Conservation (phyloP, 495 filamentous ascomycete species). For the Neurospora sublineolata region DNA sequence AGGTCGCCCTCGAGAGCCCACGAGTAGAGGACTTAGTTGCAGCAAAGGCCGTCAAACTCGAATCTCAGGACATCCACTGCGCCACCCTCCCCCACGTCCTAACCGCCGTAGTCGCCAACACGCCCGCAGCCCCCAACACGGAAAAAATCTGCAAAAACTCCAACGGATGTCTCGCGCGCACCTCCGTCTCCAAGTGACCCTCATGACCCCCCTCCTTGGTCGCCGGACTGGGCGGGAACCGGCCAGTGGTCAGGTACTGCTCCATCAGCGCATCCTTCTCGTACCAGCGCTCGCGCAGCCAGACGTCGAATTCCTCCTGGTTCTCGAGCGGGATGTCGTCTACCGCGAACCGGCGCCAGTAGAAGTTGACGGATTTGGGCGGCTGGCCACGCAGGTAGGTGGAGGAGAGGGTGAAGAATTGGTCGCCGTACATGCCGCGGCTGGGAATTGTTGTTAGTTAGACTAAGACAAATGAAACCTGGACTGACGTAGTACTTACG, state of each 20-base stretch:
- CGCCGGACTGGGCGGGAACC: slow-evolving; percentile 44
- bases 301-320: slow-evolving; percentile 52
- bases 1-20: not conserved
- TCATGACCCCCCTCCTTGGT: slow-evolving; percentile 24
- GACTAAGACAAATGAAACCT: too few species aligned
- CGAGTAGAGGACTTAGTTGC: not conserved
- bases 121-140: slow-evolving; percentile 26
- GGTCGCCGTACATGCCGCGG: slow-evolving; percentile 59
- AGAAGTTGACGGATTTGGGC: slow-evolving; percentile 75
- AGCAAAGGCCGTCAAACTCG: not conserved
- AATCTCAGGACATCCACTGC: not conserved
- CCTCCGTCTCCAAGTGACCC: slow-evolving; percentile 36
- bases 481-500: slow-evolving; percentile 32
- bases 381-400: slow-evolving; percentile 68
- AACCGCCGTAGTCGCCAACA: slow-evolving; percentile 23
- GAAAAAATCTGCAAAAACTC: slow-evolving; percentile 41
- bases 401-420: slow-evolving; percentile 59
- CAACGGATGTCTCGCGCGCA: slow-evolving; percentile 31
- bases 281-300: slow-evolving; percentile 63
- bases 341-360: slow-evolving; percentile 64
- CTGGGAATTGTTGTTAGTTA: slow-evolving; percentile 26
- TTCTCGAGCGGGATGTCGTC: slow-evolving; percentile 55
- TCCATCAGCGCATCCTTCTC: slow-evolving; percentile 74
- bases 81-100: slow-evolving; percentile 14
- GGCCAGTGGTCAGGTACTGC: slow-evolving; percentile 53